phyloP scores from a whole-genome alignment of 306 rosid species.

The Cicer cuneatum region DNA sequence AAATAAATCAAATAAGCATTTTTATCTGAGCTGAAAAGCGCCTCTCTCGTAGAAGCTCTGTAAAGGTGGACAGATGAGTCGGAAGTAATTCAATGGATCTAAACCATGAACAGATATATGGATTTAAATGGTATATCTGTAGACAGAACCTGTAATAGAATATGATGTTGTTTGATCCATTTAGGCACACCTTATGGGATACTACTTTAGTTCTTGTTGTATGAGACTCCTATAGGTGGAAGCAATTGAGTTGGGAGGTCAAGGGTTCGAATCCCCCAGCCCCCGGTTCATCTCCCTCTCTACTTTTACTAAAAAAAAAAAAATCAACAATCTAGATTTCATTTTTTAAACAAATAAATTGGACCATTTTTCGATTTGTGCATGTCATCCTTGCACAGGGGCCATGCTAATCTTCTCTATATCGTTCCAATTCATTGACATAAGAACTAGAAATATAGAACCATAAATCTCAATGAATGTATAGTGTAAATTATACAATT shows the following conservation, averaged over 20 bases:
- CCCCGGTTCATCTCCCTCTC: not conserved
- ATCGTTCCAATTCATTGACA: no score
- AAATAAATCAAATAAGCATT: not conserved
- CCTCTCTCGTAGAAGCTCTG: not conserved
- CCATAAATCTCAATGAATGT: no score
- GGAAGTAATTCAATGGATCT: not conserved
- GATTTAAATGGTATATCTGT: not conserved
- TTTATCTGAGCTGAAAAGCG: not conserved
- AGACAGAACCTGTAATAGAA: not conserved
- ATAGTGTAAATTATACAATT: no score
- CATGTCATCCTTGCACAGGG: no score
- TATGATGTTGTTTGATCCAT: not conserved
- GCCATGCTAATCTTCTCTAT: no score
- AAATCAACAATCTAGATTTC: constrained; percentile 12
- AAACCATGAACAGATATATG: not conserved
- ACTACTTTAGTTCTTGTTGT: not conserved
- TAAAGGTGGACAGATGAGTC: not conserved
- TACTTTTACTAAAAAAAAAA: not conserved
- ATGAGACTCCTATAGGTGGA: no score
- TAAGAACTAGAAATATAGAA: not conserved
- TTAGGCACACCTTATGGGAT: not conserved
- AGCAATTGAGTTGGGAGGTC: not conserved
- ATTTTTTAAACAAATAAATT: not conserved
- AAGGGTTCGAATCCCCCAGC: not conserved
- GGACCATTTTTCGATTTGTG: no score